These are phyloP conservation scores for Phytophthora foliorum DNA, from an alignment of 352 stramenopile genomes.

Conservation along the genomic window DNA sequence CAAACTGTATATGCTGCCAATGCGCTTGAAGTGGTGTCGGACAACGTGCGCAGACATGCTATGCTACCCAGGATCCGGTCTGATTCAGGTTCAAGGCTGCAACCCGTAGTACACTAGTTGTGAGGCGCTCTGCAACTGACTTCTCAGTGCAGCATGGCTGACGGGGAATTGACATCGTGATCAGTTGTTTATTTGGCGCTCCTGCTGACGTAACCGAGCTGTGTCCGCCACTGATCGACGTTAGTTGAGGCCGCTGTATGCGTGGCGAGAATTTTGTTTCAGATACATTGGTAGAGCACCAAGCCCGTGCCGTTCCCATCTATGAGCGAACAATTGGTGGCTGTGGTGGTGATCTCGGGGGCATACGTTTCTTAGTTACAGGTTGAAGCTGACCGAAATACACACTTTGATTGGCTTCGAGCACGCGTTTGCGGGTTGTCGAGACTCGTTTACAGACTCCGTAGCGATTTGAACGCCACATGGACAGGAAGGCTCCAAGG, in stretches of 20 bases:
- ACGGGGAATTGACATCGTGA: background rate
- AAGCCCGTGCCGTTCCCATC: background rate
- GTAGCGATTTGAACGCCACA: constrained; percentile 5
- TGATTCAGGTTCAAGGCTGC: too few species aligned
- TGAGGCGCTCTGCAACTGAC: too few species aligned
- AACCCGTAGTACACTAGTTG: too few species aligned
- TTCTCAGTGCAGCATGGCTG: background rate
- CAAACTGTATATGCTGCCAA: too few species aligned
- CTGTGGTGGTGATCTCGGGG: background rate
- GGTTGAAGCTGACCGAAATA: background rate
- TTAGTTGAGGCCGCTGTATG: too few species aligned
- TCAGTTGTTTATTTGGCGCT: background rate
- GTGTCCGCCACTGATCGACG: background rate
- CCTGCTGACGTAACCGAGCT: background rate
- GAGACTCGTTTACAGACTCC: background rate
- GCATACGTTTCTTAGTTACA: background rate
- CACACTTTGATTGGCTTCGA: background rate
- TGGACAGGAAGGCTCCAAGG: background rate
- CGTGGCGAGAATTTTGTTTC: too few species aligned
- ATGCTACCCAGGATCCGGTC: too few species aligned
- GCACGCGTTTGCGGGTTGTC: constrained; percentile 4
- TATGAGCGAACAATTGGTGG: background rate
- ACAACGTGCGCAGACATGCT: too few species aligned
- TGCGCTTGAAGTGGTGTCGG: too few species aligned
- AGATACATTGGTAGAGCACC: background rate